Base-by-base conservation (phyloP, 2,329 filamentous ascomycete species). In the Aphanocladium album region DNA sequence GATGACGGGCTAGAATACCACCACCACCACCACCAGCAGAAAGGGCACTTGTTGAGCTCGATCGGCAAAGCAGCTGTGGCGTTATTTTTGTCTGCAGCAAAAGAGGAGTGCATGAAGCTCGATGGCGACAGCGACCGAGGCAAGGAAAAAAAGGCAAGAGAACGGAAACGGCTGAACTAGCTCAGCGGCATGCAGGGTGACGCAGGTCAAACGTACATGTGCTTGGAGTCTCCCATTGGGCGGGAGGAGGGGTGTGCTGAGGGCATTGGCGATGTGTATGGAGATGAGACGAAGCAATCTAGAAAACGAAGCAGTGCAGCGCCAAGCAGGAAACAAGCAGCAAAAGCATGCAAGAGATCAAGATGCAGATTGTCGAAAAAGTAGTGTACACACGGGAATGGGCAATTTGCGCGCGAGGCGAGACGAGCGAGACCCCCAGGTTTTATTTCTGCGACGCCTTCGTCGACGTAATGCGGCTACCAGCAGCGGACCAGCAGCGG, bases 401-500 rank as follows among this genome's bases (percentile, higher is more conserved):
- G 33, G 41, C 41, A 49, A 37, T 21, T 25, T 45, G 53, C 53
- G 49, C n/a, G n/a, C n/a, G n/a, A n/a, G n/a, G n/a, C n/a, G n/a
- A n/a, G n/a, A 37, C 37, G n/a, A 53, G 49, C 57, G 30, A 46
- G 39, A 14, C 23, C 47, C 49, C 39, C 47, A 27, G 49, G 25
- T 46, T 52, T 46, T 45, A 45, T 52, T 45, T 46, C 41, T 50
- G 49, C 47, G 57, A 52, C 47, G 27, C n/a, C 27, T 35, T 53
- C 57, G 41, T 35, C 57, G 57, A 59, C 57, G 57, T 59, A 59
- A 52, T 23, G 52, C 53, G 27, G 41, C 53, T 46, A 25, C 25
- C 41, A 35, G 47, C 52, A 56, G 27, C 25, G n/a, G 33, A 19
- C 41, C 16, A 45, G n/a, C 5, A 17, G 14, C 39, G 39, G 14